Base-by-base conservation (phyloP, 2,329 filamentous ascomycete genomes). In the Blastomyces emzantsi region DNA sequence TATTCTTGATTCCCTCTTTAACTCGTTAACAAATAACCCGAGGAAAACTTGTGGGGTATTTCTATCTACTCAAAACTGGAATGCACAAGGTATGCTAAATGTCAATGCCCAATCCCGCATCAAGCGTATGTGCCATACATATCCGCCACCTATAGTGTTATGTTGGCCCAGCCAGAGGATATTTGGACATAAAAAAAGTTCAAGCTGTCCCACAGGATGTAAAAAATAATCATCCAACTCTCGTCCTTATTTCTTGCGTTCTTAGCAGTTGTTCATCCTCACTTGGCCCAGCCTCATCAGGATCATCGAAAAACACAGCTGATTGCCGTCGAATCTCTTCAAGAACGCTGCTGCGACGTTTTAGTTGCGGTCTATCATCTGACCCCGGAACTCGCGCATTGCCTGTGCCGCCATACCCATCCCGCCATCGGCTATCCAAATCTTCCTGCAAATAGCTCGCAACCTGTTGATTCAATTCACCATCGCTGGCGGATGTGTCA, bases 271-370 rank as follows among this genome's bases (percentile, higher is more conserved):
- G 33, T 8, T 66, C 66, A 51, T 66, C 64, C 43, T 64, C 66
- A 59, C 66, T 67, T 0, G 63, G 49, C 30, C 58, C 25, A 19
- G 65, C 66, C 64, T 67, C 65, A 64, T 76, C 75, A 5, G 66
- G 63, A 68, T 79, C 77, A 57, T 79, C 75, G 68, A 79, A 80
- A 64, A 80, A 78, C 7, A 80, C 78, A 28, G 78, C 76, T 25
- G 76, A 78, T 66, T 80, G 78, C 54, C 78, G 73, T 47, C 74
- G 71, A 66, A 80, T 72, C 66, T 80, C 78, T 66, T 79, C 74
- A 52, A 80, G 67, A 25, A 80, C 68, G 43, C 68, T 74, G 60
- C 70, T 69, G 54, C 72, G 75, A 17, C 71, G 69, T 43, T 68
- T 69, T 39, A 68, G 63, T 30, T 65, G 65, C 28, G 47, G 68